Percentiles rank a stretch among this genome's conserved stretches.
Evolutionary conservation across 257 asterid species (phyloP).

Genomic region (Lantana camara): DNA sequence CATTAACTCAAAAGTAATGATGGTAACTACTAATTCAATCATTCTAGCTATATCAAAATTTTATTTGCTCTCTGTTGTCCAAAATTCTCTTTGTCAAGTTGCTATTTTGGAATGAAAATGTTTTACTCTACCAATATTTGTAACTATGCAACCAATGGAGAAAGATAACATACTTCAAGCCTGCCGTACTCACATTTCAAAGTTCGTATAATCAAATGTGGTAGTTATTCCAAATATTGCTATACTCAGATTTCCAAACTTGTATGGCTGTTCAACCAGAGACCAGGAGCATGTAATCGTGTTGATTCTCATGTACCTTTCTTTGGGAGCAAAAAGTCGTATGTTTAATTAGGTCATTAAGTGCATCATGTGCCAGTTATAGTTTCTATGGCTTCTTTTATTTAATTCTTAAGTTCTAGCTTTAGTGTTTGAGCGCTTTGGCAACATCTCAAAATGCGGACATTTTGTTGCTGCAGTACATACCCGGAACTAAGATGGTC

Average conservation of each 20-base stretch:
- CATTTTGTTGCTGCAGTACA: conserved; percentile 59
- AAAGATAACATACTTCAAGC: background rate
- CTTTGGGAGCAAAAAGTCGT: background rate
- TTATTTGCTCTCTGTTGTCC: background rate
- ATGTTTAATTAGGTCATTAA: background rate
- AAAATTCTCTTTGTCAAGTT: background rate
- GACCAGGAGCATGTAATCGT: no score
- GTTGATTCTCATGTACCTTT: no score
- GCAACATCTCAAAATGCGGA: background rate
- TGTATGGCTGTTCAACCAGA: background rate
- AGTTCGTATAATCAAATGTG: background rate
- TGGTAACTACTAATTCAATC: background rate
- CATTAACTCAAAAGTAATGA: background rate
- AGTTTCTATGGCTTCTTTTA: background rate
- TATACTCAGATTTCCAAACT: background rate
- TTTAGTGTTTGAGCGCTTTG: background rate
- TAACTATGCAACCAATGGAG: background rate
- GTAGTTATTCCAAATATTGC: background rate
- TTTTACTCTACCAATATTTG: background rate
- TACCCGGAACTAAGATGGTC: conserved; percentile 97
- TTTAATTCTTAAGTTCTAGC: background rate
- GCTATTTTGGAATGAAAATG: background rate
- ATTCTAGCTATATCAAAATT: background rate
- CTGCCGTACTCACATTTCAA: background rate
- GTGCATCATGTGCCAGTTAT: background rate